These are phyloP conservation scores for Lipomyces oligophaga DNA, from an alignment of 805 yeast species.

Conservation along the genomic window DNA sequence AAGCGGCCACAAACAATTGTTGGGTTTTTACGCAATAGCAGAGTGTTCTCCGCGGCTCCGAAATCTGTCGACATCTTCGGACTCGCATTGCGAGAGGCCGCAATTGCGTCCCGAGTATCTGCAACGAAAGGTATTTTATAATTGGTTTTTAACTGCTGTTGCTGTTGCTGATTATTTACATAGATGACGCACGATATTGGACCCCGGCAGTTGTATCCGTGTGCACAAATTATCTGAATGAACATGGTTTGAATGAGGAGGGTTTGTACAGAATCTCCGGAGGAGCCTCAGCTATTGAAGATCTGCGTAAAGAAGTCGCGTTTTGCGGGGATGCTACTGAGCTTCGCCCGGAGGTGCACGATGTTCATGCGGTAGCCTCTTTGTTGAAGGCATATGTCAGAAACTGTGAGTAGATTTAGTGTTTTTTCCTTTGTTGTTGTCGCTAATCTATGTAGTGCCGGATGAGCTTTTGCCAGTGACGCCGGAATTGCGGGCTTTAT, in stretches of 20 bases:
- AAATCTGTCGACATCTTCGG: slow-evolving; percentile 28
- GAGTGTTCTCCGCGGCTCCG: slow-evolving; percentile 8
- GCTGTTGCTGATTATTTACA: background rate
- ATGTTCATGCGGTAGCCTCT: slow-evolving; percentile 36
- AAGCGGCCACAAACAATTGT: slow-evolving; percentile 24
- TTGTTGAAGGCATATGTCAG: slow-evolving; percentile 34
- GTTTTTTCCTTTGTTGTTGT: background rate
- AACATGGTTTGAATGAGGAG: slow-evolving; percentile 34
- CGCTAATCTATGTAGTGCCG: slow-evolving; percentile 27
- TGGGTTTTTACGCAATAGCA: slow-evolving; percentile 22
- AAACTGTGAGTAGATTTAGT: slow-evolving; percentile 9
- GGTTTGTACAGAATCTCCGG: slow-evolving; percentile 37
- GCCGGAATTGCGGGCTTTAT: background rate
- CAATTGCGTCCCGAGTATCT: slow-evolving; percentile 20
- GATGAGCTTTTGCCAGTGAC: slow-evolving; percentile 29
- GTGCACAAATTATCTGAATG: slow-evolving; percentile 29
- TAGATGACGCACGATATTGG: slow-evolving; percentile 25
- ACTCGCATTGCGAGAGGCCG: slow-evolving; percentile 26
- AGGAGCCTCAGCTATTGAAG: slow-evolving; percentile 29
- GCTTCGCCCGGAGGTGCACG: slow-evolving; percentile 29
- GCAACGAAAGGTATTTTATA: slow-evolving; percentile 11
- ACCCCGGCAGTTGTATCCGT: slow-evolving; percentile 26
- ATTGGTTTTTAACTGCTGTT: background rate
- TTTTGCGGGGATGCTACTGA: slow-evolving; percentile 18
- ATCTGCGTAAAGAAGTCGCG: slow-evolving; percentile 28